Evolutionary conservation across 768 basidiomycete species (phyloP), one percentile per base, ranked within the genome.

Genomic region (Wakefieldia striispora): DNA sequence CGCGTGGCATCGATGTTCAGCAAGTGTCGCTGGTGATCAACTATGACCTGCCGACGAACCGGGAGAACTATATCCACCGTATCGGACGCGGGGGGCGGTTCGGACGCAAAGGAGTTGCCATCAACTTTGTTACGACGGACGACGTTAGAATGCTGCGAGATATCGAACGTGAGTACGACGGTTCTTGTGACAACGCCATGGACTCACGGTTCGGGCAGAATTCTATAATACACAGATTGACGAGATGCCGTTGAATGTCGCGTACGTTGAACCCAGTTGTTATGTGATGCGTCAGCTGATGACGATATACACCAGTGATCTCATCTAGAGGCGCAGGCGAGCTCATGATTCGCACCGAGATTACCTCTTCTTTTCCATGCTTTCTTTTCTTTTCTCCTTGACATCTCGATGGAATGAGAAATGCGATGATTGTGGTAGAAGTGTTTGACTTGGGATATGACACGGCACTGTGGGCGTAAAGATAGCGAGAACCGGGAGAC

Each of bases 31-130:
- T 95, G 39, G 92, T 95, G 65, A 93, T 95, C 77, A 95, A 95
- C 76, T 95, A 92, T 63, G 92, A 93, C 69, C 75, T 93, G 43
- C 92, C 90, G 47, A 88, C 86, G 59, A 94, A 92, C 76, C 84
- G 95, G 57, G 97, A 98, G 75, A 95, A 95, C 77, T 98, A 98
- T 74, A 91, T 98, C 56, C 94, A 97, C 76, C 86, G 95, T 65
- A 95, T 98, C 61, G 97, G 97, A 66, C 89, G 95, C 71, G 90
- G 90, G 50, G 95, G 95, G 55, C 91, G 95, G 65, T 97, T 97
- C 71, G 95, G 94, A 61, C 87, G 93, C 53, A 97, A 95, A 77
- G 92, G 93, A 70, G 93, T 95, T 61, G 92, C 90, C 53, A 94
- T 94, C 77, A 95, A 94, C 76, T 97, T 97, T 69, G 93, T 95